Base-by-base conservation (phyloP, 2,329 filamentous ascomycete species). In the Fonsecaea multimorphosa region DNA sequence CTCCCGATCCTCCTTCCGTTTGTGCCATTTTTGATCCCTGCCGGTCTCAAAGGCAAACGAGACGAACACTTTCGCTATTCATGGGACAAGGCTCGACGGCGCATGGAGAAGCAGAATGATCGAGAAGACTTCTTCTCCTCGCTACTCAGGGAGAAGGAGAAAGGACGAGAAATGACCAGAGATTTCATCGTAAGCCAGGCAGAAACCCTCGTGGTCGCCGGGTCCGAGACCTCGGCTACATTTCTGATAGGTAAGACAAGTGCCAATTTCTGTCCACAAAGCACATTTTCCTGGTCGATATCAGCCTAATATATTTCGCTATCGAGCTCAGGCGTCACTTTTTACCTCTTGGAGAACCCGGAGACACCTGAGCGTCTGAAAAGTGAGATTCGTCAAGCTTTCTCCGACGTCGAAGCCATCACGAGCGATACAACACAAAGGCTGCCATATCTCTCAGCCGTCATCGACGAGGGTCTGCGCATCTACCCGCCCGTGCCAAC, bases 141-240 rank as follows among this genome's bases (percentile, higher is more conserved):
- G 24, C 53, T 69, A n/a, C 40, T 69, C 24, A 59, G 52, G 31
- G 31, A 63, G n/a, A 58, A 61, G 8, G 49, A 60, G 19, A 56
- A 64, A 7, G 66, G 64, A 2, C n/a, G n/a, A n/a, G n/a, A n/a
- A n/a, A 27, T 76, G 61, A 72, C 40, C 5, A 44, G 65, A 0
- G 70, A 63, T 0, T 78, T 81, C 54, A 76, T 82, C 49, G 71
- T 76, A 46, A 58, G 70, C 2, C 79, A 77, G 46, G 71, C 74
- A 0, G 63, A 72, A 3, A 57, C 75, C 19, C 52, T 81, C 44
- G 72, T 81, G 5, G 63, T 77, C 2, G 82, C 78, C 0, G 82
- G 82, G 0, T 78, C 75, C 3, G 81, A 84, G 61, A 84, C 82
- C 0, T 83, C 81, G 0, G 81, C 81, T 0, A 81, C 81, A 0